Evolutionary conservation across 1,139 yeast genomes (phyloP), one percentile per base, ranked within the genome.

Genomic region (Pichia norvegensis): DNA sequence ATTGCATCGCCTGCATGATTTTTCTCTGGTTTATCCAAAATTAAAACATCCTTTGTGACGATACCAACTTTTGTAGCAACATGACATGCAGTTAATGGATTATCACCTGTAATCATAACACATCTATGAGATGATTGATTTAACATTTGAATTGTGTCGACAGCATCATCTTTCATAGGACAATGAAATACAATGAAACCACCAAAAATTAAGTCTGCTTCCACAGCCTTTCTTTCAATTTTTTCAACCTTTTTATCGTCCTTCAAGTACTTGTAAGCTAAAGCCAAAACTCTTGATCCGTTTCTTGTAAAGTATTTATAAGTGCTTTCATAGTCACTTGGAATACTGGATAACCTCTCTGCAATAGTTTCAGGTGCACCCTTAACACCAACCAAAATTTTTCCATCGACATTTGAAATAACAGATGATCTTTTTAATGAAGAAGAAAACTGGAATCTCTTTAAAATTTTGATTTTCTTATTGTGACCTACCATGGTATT

Each of bases 351-450:
- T 55, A 94, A 68, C 86, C 94, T 87, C 46, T 72, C 73, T 61
- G 83, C 81, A 57, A 92, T 78, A 29, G 97, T 92, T 69, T 92
- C 99, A n/a, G 99, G 99, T 1, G 99, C 99, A 73, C 99, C 99
- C 67, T 94, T 94, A 40, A 83, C 95, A 56, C 96, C 84, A 43
- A 90, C 94, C 56, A 88, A 74, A 52, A 79, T 67, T 55, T 82
- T 76, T 39, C 44, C 48, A 52, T 71, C 73, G 44, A 80, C 69
- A 40, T 70, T 67, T n/a, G 97, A 85, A 57, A 92, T 78, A 41
- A 95, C 77, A n/a, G 97, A 78, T 11, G 97, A 90, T 68, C 99
- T 82, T 66, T 94, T 92, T 64, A 92, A 76, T 44, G 96, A 88
- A 48, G 97, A 90, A 40, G 97, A 87, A 64, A 92, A 92, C 68